Base-by-base conservation (phyloP, 768 basidiomycete genomes). In the Sistotremastrum suecicum region DNA sequence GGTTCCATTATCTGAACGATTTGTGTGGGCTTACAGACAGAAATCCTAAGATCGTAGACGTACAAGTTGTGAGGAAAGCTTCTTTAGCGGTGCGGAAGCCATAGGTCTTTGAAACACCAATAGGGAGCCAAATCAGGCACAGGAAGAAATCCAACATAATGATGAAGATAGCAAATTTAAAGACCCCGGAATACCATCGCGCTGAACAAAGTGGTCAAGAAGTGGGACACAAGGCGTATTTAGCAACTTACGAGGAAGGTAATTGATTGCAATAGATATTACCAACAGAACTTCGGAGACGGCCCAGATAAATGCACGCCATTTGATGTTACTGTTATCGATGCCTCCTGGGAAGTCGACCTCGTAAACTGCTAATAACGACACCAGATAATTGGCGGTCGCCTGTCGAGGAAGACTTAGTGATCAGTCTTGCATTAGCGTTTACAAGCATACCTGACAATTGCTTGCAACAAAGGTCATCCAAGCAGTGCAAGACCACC, bases 401-500 rank as follows among this genome's bases (percentile, higher is more conserved):
- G 83, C 82, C 83, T 91, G 57, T 10, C 30, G 37, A 28, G 37
- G 30, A 31, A 3, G 33, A 5, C 47, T 39, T 34, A 44, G 33
- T 47, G 6, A 48, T 12, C 34, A 34, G 28, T 10, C 30, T 7
- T n/a, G n/a, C n/a, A n/a, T n/a, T 39, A 41, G 41, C 1, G 9
- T 30, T 3, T 5, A 8, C 8, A 20, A 4, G 49, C 72, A 34
- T 39, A 82, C 89, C 66, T 90, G 87, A 48, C 84, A 88, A 56
- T 88, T 91, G 30, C 83, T 76, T 6, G 90, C 90, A 37, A 78
- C 71, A 54, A 91, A 94, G 0, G 90, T 92, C 75, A 89, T 89
- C 90, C 90, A 94, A n/a, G 89, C 90, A 1, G 88, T 90, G 48
- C 80, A 81, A 9, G 85, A 70, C 89, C 89, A 94, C 83, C 85